A percentile compares a stretch with the other conserved stretches of the same genome.
phyloP scores from a whole-genome alignment of 331 rosid species.

The Quercus lobata region DNA sequence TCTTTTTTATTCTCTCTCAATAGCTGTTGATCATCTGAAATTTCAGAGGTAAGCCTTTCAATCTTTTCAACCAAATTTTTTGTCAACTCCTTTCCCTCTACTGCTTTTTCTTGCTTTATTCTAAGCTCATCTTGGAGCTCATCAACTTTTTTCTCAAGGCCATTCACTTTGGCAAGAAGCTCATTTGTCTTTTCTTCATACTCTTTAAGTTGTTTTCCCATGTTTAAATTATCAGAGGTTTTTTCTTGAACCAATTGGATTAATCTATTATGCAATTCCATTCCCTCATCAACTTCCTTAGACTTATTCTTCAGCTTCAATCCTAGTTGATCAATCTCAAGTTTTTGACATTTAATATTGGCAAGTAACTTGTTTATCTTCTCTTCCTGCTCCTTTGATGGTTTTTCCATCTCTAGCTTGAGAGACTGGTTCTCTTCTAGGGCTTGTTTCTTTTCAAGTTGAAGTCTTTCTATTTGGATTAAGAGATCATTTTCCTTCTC shows the following conservation, averaged over 20 bases:
- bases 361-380: slow-evolving; percentile 18
- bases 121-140: too few species aligned
- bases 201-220: slow-evolving; percentile 32
- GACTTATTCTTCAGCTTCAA: slow-evolving; percentile 27
- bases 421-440: slow-evolving; percentile 41
- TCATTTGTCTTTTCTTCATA: slow-evolving; percentile 36
- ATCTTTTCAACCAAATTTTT: slow-evolving; percentile 28
- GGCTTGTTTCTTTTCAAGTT: slow-evolving; percentile 29
- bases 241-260: slow-evolving; percentile 37
- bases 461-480: slow-evolving; percentile 30
- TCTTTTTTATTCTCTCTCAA: slow-evolving; percentile 37
- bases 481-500: slow-evolving; percentile 36
- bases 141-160: too few species aligned
- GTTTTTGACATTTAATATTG: slow-evolving; percentile 20
- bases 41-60: slow-evolving; percentile 26
- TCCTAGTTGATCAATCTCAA: slow-evolving; percentile 39
- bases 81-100: slow-evolving; percentile 13
- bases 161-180: slow-evolving; percentile 21
- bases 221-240: slow-evolving; percentile 25
- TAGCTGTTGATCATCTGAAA: slow-evolving; percentile 17
- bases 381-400: slow-evolving; percentile 19
- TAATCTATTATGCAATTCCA: slow-evolving; percentile 40
- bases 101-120: slow-evolving; percentile 20
- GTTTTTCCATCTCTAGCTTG: slow-evolving; percentile 32
- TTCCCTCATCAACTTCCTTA: slow-evolving; percentile 42